Conservation (phyloP, 305 asterid genomes). For the Fraxinus ornus region DNA sequence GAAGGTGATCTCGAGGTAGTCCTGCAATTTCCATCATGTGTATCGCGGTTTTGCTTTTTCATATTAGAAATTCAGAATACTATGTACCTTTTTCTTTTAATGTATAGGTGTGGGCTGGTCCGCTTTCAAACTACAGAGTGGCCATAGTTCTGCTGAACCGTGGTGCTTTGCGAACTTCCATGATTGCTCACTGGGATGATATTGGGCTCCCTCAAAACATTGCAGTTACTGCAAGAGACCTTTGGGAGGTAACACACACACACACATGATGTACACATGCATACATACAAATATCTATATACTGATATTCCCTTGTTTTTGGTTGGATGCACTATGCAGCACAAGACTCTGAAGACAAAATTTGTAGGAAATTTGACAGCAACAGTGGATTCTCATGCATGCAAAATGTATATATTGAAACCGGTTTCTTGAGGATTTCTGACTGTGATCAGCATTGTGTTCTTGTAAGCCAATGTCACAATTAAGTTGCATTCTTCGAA, state of each 20-base stretch:
- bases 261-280: background rate
- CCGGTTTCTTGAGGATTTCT: conserved; percentile 35
- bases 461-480: background rate
- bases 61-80: background rate
- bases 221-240: conserved; percentile 57
- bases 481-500: background rate
- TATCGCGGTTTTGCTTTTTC: background rate
- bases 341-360: conserved; percentile 45
- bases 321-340: conserved; percentile 40
- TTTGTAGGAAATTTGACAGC: conserved; percentile 55
- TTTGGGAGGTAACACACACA: conserved; percentile 60
- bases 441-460: background rate
- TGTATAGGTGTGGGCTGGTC: conserved; percentile 80
- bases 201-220: conserved; percentile 57
- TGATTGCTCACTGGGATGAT: conserved; percentile 83
- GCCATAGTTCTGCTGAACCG: conserved; percentile 71
- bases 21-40: background rate
- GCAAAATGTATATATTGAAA: conserved; percentile 68
- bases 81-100: background rate
- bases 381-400: conserved; percentile 53
- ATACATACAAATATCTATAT: background rate
- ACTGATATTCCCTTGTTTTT: background rate
- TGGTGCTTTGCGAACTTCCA: conserved; percentile 31
- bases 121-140: conserved; percentile 64
- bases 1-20: conserved; percentile 75